A percentile compares a stretch with the other conserved stretches of the same genome.
Conservation (phyloP, 371 early-diverging fungal species). For the Rhizopus arrhizus region DNA sequence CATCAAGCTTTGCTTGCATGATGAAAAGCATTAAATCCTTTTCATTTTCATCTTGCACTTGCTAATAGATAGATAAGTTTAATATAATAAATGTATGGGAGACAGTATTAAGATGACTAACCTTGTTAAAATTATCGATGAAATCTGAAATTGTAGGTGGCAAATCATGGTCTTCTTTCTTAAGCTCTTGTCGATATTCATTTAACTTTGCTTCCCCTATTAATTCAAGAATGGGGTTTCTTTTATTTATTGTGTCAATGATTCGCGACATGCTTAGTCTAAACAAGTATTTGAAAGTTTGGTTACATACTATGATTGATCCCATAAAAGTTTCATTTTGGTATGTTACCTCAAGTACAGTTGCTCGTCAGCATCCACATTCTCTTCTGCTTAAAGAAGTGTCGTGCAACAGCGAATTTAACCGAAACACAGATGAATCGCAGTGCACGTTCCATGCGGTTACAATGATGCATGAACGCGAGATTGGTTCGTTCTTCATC, state of each 20-base stretch:
- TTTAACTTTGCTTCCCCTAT: neutral
- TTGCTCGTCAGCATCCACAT: constrained; percentile 4
- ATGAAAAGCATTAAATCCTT: neutral
- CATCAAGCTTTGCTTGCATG: neutral
- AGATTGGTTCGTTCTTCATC: too few relatives aligned
- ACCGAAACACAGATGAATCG: too few relatives aligned
- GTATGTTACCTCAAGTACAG: constrained; percentile 3
- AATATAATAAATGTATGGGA: constrained; percentile 4
- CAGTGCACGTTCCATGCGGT: too few relatives aligned
- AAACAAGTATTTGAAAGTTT: constrained; percentile 4
- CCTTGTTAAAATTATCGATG: neutral
- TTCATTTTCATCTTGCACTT: neutral
- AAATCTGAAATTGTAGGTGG: constrained; percentile 1
- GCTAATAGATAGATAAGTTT: constrained; percentile 4
- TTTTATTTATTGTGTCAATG: constrained; percentile 2
- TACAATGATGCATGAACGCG: too few relatives aligned
- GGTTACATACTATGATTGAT: constrained; percentile 1
- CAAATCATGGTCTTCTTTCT: neutral
- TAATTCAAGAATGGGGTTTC: constrained; percentile 4
- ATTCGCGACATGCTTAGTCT: constrained; percentile 1
- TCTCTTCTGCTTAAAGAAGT: constrained; percentile 1
- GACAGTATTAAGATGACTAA: constrained; percentile 1
- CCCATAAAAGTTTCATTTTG: constrained; percentile 1
- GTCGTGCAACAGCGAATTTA: too few relatives aligned
- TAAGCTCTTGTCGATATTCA: neutral